Evolutionary conservation across 1,284 basidiomycete genomes (phyloP), one percentile per base, ranked within the genome.

Genomic region (Ustilago curta): DNA sequence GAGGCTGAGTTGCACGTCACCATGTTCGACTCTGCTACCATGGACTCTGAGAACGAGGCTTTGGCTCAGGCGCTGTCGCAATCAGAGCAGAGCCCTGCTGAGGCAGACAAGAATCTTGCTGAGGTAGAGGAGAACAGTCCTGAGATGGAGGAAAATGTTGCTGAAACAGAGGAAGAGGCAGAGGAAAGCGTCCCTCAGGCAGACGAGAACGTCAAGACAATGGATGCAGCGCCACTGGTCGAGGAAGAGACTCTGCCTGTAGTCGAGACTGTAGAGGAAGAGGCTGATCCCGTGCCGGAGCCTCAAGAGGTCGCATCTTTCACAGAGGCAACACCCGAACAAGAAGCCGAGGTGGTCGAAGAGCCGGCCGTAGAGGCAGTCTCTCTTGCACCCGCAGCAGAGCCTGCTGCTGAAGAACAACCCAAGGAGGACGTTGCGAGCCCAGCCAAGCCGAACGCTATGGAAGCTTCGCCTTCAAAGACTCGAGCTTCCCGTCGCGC

Each of bases 1-100:
- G 61, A 73, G 54, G 70, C 61, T 1, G 70, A 68, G 42, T 44
- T 73, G 39, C 66, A 69, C 16, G 70, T 73, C 19, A 73, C 70
- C 40, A 43, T 69, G 57, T 55, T 73, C 43, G 70, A 73, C 35
- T 50, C 70, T 3, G 19, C 54, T 8, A 58, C 19, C 5, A 60
- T 62, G 53, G 70, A 73, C 47, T 60, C 60, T 3, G 19, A 68
- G 44, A 68, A 68, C 40, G 65, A 73, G 32, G 65, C 60, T 7
- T 27, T 65, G n/a, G 55, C 55, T 0, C 54, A 57, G 40, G 54
- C 58, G 5, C 29, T 55, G 9, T 37, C 47, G 27, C 39, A 61
- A 9, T 23, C 49, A n/a, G 55, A 50, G 45, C 32, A 47, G 18
- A 25, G 40, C 19, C n/a, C 14, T n/a, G 51, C 21, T 43, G 50